Evolutionary conservation across 106 monocot species (phyloP).

Genomic region (Amphibolis antarctica): DNA sequence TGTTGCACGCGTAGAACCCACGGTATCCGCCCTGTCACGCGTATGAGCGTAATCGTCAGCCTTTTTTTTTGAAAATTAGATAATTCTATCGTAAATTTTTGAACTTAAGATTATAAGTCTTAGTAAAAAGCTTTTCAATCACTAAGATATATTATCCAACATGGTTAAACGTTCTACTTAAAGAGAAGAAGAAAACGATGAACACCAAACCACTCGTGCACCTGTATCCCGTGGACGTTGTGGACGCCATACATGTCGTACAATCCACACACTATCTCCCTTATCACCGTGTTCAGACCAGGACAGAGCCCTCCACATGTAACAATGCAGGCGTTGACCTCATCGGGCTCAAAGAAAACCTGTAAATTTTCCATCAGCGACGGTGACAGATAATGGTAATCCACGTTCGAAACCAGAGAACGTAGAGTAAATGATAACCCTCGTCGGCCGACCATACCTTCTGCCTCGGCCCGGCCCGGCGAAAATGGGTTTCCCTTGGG

Average conservation of each 20-base stretch:
- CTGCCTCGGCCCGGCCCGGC: conserved; percentile 87
- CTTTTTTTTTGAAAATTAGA: too few relatives aligned
- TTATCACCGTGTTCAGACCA: conserved; percentile 71
- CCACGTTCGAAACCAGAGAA: too few relatives aligned
- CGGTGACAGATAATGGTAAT: too few relatives aligned
- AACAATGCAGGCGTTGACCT: conserved; percentile 72
- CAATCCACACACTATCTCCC: conserved; percentile 77
- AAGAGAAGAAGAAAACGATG: too few relatives aligned
- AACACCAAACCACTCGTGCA: too few relatives aligned
- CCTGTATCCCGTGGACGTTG: conserved; percentile 56
- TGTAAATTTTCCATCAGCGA: conserved; percentile 5
- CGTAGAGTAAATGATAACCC: not conserved
- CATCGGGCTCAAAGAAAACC: conserved; percentile 65
- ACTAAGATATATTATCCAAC: too few relatives aligned
- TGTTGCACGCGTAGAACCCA: conserved; percentile 85
- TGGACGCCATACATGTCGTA: conserved; percentile 57
- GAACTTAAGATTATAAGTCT: too few relatives aligned
- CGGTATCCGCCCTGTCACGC: conserved; percentile 55
- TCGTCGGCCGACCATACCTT: conserved; percentile 30
- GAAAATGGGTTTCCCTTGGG: conserved; percentile 54
- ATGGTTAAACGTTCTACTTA: too few relatives aligned
- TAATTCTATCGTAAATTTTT: too few relatives aligned
- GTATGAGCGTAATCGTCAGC: too few relatives aligned
- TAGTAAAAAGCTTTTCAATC: too few relatives aligned
- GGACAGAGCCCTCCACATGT: conserved; percentile 83